Percentiles rank a stretch among this genome's conserved stretches.
phyloP scores from a whole-genome alignment of 805 yeast genomes.

The Priceomyces carsonii region DNA sequence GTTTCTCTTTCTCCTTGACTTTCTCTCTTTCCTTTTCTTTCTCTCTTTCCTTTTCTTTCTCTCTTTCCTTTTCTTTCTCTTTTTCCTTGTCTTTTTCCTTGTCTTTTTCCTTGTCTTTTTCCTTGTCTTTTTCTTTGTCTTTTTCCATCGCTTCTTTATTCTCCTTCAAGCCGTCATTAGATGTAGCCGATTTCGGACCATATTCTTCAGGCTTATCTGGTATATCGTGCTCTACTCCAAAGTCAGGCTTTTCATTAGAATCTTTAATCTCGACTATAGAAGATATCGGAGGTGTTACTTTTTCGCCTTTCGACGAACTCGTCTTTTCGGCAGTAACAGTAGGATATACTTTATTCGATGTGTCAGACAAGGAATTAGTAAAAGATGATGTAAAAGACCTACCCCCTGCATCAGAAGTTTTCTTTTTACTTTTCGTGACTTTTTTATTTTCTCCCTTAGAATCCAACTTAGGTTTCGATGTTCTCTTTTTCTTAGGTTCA shows the following conservation, averaged over 20 bases:
- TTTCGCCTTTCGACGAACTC: conserved; percentile 10
- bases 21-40: conserved; percentile 11
- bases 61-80: conserved; percentile 9
- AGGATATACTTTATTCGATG: conserved; percentile 15
- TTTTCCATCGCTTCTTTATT: conserved; percentile 2
- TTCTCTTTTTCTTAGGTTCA: conserved; percentile 10
- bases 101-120: conserved; percentile 10
- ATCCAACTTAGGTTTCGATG: conserved; percentile 12
- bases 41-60: conserved; percentile 12
- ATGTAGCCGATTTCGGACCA: too few relatives aligned
- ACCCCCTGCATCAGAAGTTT: conserved; percentile 12
- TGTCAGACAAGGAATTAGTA: conserved; percentile 6
- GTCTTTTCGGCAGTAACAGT: conserved; percentile 18
- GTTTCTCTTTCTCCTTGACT: conserved; percentile 20
- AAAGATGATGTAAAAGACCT: neutral
- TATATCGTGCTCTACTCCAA: conserved; percentile 3
- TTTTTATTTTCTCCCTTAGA: conserved; percentile 10
- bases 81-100: conserved; percentile 7
- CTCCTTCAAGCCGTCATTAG: conserved; percentile 6
- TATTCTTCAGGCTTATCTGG: too few relatives aligned
- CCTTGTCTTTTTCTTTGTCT: conserved; percentile 12
- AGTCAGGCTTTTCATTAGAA: neutral
- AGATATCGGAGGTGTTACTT: conserved; percentile 21
- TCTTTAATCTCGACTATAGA: conserved; percentile 15
- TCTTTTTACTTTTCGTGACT: conserved; percentile 13